Evolutionary conservation across 192 early-diverging fungal species (phyloP).

Genomic region (Entomortierella parvispora): DNA sequence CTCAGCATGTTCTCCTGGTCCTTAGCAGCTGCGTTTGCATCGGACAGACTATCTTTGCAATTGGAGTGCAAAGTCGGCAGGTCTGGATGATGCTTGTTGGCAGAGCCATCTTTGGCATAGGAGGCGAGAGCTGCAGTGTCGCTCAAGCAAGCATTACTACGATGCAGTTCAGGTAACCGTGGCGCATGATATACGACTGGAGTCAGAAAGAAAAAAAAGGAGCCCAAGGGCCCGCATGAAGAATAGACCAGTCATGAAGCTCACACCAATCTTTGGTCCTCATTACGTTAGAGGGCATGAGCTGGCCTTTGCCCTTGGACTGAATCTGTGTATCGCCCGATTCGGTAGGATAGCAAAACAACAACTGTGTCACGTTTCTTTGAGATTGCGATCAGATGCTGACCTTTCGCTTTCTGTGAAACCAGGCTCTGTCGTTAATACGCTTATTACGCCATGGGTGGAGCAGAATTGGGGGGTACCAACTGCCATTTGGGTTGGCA

Average conservation of each 20-base stretch:
- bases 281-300: constrained; percentile 44
- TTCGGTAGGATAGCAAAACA: constrained; percentile 25
- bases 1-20: constrained; percentile 57
- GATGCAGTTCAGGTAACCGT: constrained; percentile 58
- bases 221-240: too few species aligned
- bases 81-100: constrained; percentile 66
- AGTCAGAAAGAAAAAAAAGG: background rate
- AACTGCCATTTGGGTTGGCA: constrained; percentile 41
- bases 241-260: too few species aligned
- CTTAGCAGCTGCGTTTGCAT: constrained; percentile 60
- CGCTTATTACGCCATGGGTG: constrained; percentile 38
- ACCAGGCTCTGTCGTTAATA: constrained; percentile 46
- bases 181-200: too few species aligned
- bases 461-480: constrained; percentile 47
- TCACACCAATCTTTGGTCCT: too few species aligned
- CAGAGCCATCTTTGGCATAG: constrained; percentile 71
- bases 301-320: constrained; percentile 40
- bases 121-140: constrained; percentile 70
- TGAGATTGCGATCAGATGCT: too few species aligned
- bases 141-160: constrained; percentile 66
- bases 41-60: constrained; percentile 73
- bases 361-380: too few species aligned
- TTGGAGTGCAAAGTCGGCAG: constrained; percentile 58
- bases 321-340: constrained; percentile 45
- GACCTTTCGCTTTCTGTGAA: too few species aligned